Base-by-base conservation (phyloP, 75 land plant species). In the Picea glauca region DNA sequence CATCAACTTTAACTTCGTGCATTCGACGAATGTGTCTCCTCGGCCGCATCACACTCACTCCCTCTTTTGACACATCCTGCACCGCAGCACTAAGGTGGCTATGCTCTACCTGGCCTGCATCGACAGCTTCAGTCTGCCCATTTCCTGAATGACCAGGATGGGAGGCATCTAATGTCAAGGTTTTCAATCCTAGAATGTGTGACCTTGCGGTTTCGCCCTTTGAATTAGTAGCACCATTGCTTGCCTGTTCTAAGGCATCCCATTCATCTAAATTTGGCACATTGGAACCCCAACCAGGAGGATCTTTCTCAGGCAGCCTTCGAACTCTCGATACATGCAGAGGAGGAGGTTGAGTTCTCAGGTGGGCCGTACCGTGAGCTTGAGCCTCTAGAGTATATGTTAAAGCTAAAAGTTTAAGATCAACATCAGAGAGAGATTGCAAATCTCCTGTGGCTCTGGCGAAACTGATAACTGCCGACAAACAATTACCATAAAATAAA, bases 211-310 rank as follows among this genome's bases (percentile, higher is more conserved):
- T 50, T 50, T 9, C 1, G 11, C 56, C 56, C 1, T 50, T 50
- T 9, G 56, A 8, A 64, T 78, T 57, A 13, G 60, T 23, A 54
- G 13, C 67, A 43, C 74, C 79, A 15, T 85, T 91, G 14, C 43
- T 74, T 58, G 46, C 80, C 66, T 89, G 65, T 50, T 95, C 90
- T 18, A 96, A 59, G 58, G 89, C 93, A 76, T 96, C 95, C 99
- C 99, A 96, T 62, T 96, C 99, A 72, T 90, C 87, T 74, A 92
- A 72, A 85, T 96, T 96, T 3, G 89, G 86, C 18, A 96, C 99
- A 83, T 94, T 96, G 15, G 86, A 77, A 0, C 99, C 99, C 98
- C 99, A 96, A 1, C 99, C 99, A 35, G 95, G 99, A 70, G 91
- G 81, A 12, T 94, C 92, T 70, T 84, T 84, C 56, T 85, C 90